Percentiles rank a stretch among this genome's conserved stretches.
phyloP scores from a whole-genome alignment of 768 basidiomycete species.

The Tricholoma sp. region DNA sequence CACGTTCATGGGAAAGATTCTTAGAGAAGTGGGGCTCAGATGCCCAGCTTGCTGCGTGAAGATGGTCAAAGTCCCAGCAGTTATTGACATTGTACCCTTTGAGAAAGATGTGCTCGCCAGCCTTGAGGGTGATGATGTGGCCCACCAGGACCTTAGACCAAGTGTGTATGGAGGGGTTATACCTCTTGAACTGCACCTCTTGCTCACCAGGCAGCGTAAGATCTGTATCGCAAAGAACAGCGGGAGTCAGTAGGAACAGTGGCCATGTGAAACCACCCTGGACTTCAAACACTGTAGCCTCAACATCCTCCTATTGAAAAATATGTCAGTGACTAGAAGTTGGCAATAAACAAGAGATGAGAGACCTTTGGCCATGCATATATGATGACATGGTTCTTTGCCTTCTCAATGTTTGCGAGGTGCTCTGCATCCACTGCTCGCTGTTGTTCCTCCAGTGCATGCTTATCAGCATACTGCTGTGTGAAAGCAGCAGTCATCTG shows the following conservation, averaged over 20 bases:
- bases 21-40: no score
- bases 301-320: background rate
- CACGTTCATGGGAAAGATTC: no score
- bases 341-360: no score
- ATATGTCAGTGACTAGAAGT: no score
- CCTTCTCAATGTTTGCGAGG: background rate
- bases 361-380: background rate
- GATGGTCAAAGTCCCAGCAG: no score
- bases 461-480: background rate
- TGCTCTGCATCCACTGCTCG: background rate
- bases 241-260: no score
- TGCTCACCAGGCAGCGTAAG: background rate
- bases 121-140: slow-evolving; percentile 2
- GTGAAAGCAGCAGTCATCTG: background rate
- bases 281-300: background rate
- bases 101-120: background rate
- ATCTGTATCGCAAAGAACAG: background rate
- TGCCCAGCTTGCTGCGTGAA: no score
- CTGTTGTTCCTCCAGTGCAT: background rate
- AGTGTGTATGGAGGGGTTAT: background rate
- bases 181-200: background rate
- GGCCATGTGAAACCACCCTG: no score
- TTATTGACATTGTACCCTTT: no score
- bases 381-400: background rate
- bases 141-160: slow-evolving; percentile 2